Evolutionary conservation across 2,329 filamentous ascomycete species (phyloP).

Genomic region (Apiospora phragmitis): DNA sequence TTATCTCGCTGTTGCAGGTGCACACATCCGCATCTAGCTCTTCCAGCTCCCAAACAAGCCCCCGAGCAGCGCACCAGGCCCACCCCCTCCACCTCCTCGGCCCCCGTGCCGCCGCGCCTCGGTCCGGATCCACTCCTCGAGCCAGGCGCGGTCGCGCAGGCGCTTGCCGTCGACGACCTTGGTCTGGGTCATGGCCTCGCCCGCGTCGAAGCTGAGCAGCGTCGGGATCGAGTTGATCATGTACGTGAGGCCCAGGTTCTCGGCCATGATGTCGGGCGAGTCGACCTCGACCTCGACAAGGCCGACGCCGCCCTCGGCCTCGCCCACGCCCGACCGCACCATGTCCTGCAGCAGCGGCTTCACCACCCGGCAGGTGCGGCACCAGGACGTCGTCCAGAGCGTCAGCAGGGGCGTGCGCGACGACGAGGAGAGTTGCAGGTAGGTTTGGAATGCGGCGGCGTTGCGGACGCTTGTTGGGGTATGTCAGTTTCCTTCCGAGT

Average conservation of each 20-base stretch:
- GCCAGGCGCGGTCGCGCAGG: conserved; percentile 49
- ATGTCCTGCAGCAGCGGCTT: conserved; percentile 50
- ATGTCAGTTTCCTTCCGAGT: too few species aligned
- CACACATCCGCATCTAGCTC: conserved; percentile 18
- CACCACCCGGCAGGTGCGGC: conserved; percentile 53
- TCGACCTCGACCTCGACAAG: conserved; percentile 58
- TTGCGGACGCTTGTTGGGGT: conserved; percentile 48
- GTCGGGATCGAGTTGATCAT: conserved; percentile 61
- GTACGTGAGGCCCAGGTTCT: conserved; percentile 51
- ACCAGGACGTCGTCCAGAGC: conserved; percentile 61
- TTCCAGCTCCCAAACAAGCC: conserved; percentile 33
- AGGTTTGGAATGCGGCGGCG: conserved; percentile 53
- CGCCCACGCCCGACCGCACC: conserved; percentile 52
- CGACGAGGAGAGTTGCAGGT: conserved; percentile 56
- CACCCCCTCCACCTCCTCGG: conserved; percentile 44
- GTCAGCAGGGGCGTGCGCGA: conserved; percentile 57
- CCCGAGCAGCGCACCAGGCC: conserved; percentile 28
- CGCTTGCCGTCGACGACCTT: conserved; percentile 50
- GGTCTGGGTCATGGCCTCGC: conserved; percentile 50
- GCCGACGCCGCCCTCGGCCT: conserved; percentile 56
- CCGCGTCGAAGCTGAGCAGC: conserved; percentile 57
- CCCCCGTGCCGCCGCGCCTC: conserved; percentile 50
- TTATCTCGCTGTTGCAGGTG: not conserved
- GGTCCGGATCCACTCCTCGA: conserved; percentile 54
- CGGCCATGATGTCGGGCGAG: conserved; percentile 55